phyloP scores from a whole-genome alignment of 495 filamentous ascomycete genomes.

The Pyronema domesticum region DNA sequence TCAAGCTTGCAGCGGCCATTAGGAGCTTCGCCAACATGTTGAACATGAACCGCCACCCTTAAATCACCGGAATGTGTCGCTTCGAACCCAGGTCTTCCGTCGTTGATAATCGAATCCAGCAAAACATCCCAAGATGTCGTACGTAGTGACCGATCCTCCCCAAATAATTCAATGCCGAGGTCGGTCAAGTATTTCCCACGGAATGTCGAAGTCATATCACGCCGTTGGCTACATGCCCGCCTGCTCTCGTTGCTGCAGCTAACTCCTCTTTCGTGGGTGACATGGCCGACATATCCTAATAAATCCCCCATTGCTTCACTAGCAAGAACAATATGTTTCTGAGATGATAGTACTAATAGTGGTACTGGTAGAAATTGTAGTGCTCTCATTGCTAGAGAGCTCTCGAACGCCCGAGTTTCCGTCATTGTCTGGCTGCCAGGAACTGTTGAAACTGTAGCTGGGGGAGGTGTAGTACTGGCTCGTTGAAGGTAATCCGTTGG shows the following conservation, averaged over 20 bases:
- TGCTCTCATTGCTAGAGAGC: constrained; percentile 37
- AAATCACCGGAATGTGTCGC: too few species aligned
- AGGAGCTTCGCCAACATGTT: too few species aligned
- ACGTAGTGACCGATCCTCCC: not conserved
- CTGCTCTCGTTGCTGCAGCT: not conserved
- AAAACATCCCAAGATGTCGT: constrained; percentile 32
- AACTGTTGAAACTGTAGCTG: too few species aligned
- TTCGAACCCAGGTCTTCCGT: too few species aligned
- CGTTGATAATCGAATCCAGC: constrained; percentile 29
- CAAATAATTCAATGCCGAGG: constrained; percentile 8
- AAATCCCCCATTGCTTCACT: constrained; percentile 54
- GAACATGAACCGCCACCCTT: too few species aligned
- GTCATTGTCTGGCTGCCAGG: too few species aligned
- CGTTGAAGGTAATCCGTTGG: too few species aligned
- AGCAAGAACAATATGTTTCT: constrained; percentile 47
- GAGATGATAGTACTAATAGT: constrained; percentile 38
- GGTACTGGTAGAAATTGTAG: constrained; percentile 54
- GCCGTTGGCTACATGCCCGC: not conserved
- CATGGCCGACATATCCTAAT: constrained; percentile 28
- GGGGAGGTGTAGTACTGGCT: too few species aligned
- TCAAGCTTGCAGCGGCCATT: too few species aligned
- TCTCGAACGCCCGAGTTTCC: too few species aligned
- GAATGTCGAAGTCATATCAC: constrained; percentile 29
- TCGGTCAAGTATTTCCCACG: constrained; percentile 35
- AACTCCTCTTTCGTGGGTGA: not conserved